phyloP scores from a whole-genome alignment of 2,329 filamentous ascomycete species.

The Penicillium sp. region DNA sequence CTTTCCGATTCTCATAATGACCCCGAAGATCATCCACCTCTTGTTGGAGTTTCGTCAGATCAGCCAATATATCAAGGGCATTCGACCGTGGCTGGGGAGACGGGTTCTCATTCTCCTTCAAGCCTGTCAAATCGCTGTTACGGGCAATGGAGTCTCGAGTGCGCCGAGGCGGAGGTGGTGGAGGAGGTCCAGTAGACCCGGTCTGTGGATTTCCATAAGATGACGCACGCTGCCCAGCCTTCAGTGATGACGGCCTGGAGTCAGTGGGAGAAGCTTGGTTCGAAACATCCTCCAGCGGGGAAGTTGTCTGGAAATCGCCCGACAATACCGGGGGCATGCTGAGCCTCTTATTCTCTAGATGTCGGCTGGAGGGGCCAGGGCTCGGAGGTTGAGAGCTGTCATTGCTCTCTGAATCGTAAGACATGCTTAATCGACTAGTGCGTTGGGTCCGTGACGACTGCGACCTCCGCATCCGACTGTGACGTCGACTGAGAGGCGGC shows the following conservation, averaged over 20 bases:
- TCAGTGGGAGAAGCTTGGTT: slow-evolving; percentile 19
- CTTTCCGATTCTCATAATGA: slow-evolving; percentile 36
- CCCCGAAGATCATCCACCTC: slow-evolving; percentile 64
- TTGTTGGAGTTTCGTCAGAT: slow-evolving; percentile 66
- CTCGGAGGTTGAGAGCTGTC: slow-evolving; percentile 28
- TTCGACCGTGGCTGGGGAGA: slow-evolving; percentile 41
- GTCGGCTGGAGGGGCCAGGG: slow-evolving; percentile 25
- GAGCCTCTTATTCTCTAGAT: slow-evolving; percentile 18
- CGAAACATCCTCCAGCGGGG: slow-evolving; percentile 3
- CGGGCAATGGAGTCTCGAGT: slow-evolving; percentile 43
- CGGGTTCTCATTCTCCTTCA: slow-evolving; percentile 23
- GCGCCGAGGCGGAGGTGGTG: slow-evolving; percentile 48
- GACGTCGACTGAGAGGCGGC: slow-evolving; percentile 48
- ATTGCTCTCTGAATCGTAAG: slow-evolving; percentile 47
- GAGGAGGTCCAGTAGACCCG: slow-evolving; percentile 36
- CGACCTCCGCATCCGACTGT: slow-evolving; percentile 44
- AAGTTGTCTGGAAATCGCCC: slow-evolving; percentile 10
- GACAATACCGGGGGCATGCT: slow-evolving; percentile 23
- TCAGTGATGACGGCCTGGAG: slow-evolving; percentile 21
- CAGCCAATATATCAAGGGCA: slow-evolving; percentile 63
- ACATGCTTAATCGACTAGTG: slow-evolving; percentile 35
- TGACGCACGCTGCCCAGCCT: slow-evolving; percentile 31
- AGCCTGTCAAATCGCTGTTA: slow-evolving; percentile 29
- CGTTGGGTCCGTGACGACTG: slow-evolving; percentile 36
- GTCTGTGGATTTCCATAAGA: slow-evolving; percentile 23